A percentile compares a stretch with the other conserved stretches of the same genome.
phyloP scores from a whole-genome alignment of 352 stramenopile species.

The Proteromonas lacertae region DNA sequence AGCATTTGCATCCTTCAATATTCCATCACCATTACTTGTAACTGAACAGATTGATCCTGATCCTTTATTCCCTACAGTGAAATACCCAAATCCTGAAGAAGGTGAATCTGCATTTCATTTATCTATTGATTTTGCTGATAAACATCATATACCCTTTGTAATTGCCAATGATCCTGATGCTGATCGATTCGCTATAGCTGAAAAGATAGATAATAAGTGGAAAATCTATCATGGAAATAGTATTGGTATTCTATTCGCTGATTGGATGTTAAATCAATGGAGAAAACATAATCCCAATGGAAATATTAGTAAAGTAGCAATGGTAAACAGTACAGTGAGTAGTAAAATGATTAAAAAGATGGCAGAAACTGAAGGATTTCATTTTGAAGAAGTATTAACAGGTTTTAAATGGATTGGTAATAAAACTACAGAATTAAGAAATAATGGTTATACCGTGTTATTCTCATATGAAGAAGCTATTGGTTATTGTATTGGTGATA shows the following conservation, averaged over 20 bases:
- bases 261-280: slow-evolving; percentile 35
- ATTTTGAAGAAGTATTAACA: slow-evolving; percentile 82
- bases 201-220: slow-evolving; percentile 47
- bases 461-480: slow-evolving; percentile 95
- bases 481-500: slow-evolving; percentile 73
- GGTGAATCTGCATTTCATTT: slow-evolving; percentile 59
- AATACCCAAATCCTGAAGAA: slow-evolving; percentile 91
- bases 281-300: not conserved
- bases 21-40: slow-evolving; percentile 40
- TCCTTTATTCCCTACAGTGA: slow-evolving; percentile 70
- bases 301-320: slow-evolving; percentile 16
- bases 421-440: slow-evolving; percentile 27
- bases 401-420: slow-evolving; percentile 16
- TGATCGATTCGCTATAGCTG: slow-evolving; percentile 73
- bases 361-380: slow-evolving; percentile 46
- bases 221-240: slow-evolving; percentile 87
- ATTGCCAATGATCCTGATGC: slow-evolving; percentile 92
- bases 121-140: slow-evolving; percentile 42
- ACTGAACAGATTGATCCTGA: slow-evolving; percentile 51
- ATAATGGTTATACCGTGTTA: slow-evolving; percentile 49
- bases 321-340: slow-evolving; percentile 74
- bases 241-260: slow-evolving; percentile 67
- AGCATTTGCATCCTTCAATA: slow-evolving; percentile 46
- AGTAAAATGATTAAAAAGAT: slow-evolving; percentile 78
- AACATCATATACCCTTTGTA: slow-evolving; percentile 34